Conservation (phyloP, 2,329 filamentous ascomycete species). For the Hirsutella thompsonii region DNA sequence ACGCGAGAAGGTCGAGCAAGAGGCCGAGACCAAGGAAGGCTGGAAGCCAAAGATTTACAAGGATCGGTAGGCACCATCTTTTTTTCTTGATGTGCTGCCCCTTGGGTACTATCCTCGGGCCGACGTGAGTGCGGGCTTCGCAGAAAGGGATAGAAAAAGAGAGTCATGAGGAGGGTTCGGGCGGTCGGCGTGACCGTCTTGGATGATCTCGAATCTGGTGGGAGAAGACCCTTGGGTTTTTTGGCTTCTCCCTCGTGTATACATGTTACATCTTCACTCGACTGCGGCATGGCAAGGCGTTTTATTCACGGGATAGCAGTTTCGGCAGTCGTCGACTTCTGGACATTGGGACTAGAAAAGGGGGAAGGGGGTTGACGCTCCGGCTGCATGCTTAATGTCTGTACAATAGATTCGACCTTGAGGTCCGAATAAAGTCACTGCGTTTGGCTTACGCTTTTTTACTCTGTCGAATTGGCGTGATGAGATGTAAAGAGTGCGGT, state of each 20-base stretch:
- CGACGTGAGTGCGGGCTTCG: too few relatives aligned
- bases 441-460: not conserved
- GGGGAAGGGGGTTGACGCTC: conserved; percentile 1
- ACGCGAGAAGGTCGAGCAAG: conserved; percentile 56
- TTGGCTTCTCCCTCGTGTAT: conserved; percentile 15
- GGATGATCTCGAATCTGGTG: too few relatives aligned
- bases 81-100: too few relatives aligned
- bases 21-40: conserved; percentile 69
- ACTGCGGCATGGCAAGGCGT: conserved; percentile 40
- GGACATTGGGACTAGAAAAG: conserved; percentile 12
- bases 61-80: conserved; percentile 42
- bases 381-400: conserved; percentile 1
- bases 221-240: too few relatives aligned
- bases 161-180: too few relatives aligned
- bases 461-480: too few relatives aligned
- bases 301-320: conserved; percentile 16
- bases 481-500: too few relatives aligned
- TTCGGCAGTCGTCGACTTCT: conserved; percentile 13
- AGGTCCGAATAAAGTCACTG: not conserved
- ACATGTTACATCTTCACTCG: conserved; percentile 40
- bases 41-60: conserved; percentile 96
- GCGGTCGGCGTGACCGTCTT: too few relatives aligned
- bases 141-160: too few relatives aligned
- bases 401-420: not conserved
- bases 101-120: too few relatives aligned